These are phyloP conservation scores for Nemania abortiva DNA, from an alignment of 2,329 filamentous ascomycete species.

Conservation along the genomic window DNA sequence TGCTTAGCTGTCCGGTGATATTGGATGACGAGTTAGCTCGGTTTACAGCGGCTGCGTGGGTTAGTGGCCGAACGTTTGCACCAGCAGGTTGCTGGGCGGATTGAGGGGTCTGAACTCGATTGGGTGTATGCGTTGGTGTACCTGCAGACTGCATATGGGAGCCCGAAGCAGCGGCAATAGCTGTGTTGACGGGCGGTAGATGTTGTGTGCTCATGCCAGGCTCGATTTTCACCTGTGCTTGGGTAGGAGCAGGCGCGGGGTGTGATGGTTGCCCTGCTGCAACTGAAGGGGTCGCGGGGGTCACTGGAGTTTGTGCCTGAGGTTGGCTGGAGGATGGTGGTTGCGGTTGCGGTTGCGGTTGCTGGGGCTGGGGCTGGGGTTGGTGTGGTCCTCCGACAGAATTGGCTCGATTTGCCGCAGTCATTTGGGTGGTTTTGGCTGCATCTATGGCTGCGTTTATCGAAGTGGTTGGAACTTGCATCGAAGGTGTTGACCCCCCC, in stretches of 20 bases:
- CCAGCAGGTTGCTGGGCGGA: constrained; percentile 44
- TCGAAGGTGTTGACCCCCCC: constrained; percentile 45
- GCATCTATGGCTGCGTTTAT: constrained; percentile 52
- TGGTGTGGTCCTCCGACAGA: constrained; percentile 39
- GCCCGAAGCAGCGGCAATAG: constrained; percentile 55
- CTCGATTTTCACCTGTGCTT: constrained; percentile 55
- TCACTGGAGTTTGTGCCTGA: constrained; percentile 43
- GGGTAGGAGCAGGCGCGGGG: constrained; percentile 40
- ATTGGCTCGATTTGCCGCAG: constrained; percentile 41
- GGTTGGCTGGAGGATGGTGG: constrained; percentile 11
- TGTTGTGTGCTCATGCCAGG: constrained; percentile 50
- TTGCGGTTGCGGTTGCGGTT: constrained; percentile 19
- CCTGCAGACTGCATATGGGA: constrained; percentile 57
- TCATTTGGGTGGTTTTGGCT: constrained; percentile 50
- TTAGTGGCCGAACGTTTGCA: constrained; percentile 45
- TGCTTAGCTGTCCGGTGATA: constrained; percentile 44
- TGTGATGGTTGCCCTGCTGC: constrained; percentile 43
- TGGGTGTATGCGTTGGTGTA: constrained; percentile 63
- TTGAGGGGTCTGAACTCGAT: constrained; percentile 64
- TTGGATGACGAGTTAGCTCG: constrained; percentile 51
- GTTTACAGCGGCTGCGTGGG: constrained; percentile 50
- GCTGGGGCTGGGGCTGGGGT: constrained; percentile 25
- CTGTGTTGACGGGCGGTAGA: constrained; percentile 63
- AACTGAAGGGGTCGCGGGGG: constrained; percentile 45
- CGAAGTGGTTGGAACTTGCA: constrained; percentile 51